Evolutionary conservation across 192 early-diverging fungal genomes (phyloP).

Genomic region (Podila epigama): DNA sequence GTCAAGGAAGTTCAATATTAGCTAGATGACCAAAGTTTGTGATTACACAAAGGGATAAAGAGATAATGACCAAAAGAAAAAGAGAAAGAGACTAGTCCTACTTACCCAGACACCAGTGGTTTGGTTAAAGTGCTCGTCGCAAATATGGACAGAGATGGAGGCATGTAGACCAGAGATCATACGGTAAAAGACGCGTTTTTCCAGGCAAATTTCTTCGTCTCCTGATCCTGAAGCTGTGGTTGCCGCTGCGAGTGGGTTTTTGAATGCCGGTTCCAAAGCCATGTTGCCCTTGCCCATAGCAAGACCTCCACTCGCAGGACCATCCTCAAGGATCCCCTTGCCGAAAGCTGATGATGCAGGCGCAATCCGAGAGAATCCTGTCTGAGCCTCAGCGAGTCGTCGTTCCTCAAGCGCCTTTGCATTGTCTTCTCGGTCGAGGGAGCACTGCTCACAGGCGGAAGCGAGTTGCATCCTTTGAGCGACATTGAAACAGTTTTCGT

Average conservation of each 20-base stretch:
- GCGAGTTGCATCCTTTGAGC: constrained; percentile 61
- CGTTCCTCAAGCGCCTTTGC: constrained; percentile 49
- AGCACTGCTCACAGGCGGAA: constrained; percentile 51
- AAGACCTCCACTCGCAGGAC: background rate
- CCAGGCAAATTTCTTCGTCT: constrained; percentile 69
- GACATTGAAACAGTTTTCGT: constrained; percentile 94
- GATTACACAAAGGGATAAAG: too few species aligned
- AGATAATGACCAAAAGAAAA: too few species aligned
- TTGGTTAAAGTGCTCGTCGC: constrained; percentile 87
- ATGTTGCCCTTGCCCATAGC: background rate
- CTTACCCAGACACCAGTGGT: constrained; percentile 86
- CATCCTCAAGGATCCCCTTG: background rate
- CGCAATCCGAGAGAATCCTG: background rate
- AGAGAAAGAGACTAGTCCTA: too few species aligned
- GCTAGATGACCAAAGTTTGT: too few species aligned
- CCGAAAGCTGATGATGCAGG: background rate
- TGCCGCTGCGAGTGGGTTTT: constrained; percentile 7
- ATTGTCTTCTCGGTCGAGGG: constrained; percentile 49
- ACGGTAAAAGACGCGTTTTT: constrained; percentile 81
- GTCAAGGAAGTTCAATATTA: too few species aligned
- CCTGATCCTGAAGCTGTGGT: background rate
- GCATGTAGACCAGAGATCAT: constrained; percentile 85
- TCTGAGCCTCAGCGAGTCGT: constrained; percentile 41
- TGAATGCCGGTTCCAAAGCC: background rate
- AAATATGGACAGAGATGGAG: constrained; percentile 96